Conservation (phyloP, 2,329 filamentous ascomycete species). For the Colletotrichum caudatum region DNA sequence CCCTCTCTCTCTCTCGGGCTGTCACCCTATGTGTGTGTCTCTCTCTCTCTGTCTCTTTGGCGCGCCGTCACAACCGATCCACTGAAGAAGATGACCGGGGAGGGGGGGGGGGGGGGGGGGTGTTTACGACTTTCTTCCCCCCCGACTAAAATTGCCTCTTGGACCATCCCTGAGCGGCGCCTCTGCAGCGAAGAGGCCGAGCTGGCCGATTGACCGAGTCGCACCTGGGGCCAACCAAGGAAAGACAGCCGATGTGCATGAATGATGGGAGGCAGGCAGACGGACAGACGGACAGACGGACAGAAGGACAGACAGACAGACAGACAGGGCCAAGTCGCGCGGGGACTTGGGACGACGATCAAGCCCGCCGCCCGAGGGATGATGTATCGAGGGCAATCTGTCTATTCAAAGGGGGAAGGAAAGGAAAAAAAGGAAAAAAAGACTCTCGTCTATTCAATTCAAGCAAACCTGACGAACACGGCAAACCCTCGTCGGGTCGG, state of each 20-base stretch:
- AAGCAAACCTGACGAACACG: constrained; percentile 11
- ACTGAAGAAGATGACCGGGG: constrained; percentile 40
- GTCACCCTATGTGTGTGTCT: background rate
- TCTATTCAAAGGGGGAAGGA: too few relatives aligned
- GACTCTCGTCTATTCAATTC: background rate
- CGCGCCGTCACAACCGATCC: constrained; percentile 41
- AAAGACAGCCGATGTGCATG: constrained; percentile 39
- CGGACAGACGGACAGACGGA: too few relatives aligned
- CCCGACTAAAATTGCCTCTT: constrained; percentile 42
- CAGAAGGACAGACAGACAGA: too few relatives aligned
- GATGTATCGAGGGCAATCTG: background rate
- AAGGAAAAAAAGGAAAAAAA: too few relatives aligned
- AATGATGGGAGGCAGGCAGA: constrained; percentile 5
- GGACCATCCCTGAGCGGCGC: constrained; percentile 36
- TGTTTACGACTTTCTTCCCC: background rate
- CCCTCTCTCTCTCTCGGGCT: background rate
- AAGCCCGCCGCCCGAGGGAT: background rate
- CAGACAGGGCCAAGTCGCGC: background rate
- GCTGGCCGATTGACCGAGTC: constrained; percentile 39
- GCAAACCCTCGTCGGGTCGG: constrained; percentile 4
- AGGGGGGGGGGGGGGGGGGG: background rate
- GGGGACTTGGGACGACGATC: constrained; percentile 25
- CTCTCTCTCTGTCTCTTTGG: background rate
- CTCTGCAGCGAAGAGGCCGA: constrained; percentile 34
- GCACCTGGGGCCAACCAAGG: constrained; percentile 23